Base-by-base conservation (phyloP, 352 stramenopile species). In the Pilasporangium apinafurcum region DNA sequence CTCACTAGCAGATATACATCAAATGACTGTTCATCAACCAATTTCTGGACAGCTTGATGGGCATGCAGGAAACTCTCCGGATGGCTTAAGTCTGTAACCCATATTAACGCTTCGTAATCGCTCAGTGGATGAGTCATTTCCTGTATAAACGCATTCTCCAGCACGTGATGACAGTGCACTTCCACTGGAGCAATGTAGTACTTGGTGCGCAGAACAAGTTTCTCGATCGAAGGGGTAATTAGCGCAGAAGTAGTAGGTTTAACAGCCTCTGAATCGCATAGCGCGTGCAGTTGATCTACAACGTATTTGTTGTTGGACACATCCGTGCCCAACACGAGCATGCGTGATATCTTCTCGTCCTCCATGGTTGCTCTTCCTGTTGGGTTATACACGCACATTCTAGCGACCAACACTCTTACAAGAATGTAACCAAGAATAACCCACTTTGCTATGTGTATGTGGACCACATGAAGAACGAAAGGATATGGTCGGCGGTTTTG, bases 151-250 rank as follows among this genome's bases (percentile, higher is more conserved):
- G 49, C 37, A 27, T 81, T 79, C 20, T 77, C 55, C 2, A 44
- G 48, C 28, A 86, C 53, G 2, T 59, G 47, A 26, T 79, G 65
- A 24, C 65, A 42, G 34, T 86, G 72, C 30, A 86, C 47, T 27
- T 83, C 64, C 12, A 90, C 55, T 0, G 44, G 21, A 2, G 77
- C 77, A 10, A 52, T 63, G 54, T 90, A 90, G 49, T 90, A 90
- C 53, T 87, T 86, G 30, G 69, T 86, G 36, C 56, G 39, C 22
- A 90, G 51, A 12, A 50, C 61, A 44, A 86, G 56, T 27, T 45
- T 28, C 49, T 62, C 40, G 21, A 51, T 38, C 52, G 13, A 32
- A 22, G 10, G 18, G 26, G 18, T 30, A 10, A 12, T 48, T 37
- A 21, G 35, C 16, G 30, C 18, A n/a, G 14, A 21, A 16, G 12